Conservation (phyloP, 495 filamentous ascomycete genomes). For the Daldinia bambusicola region DNA sequence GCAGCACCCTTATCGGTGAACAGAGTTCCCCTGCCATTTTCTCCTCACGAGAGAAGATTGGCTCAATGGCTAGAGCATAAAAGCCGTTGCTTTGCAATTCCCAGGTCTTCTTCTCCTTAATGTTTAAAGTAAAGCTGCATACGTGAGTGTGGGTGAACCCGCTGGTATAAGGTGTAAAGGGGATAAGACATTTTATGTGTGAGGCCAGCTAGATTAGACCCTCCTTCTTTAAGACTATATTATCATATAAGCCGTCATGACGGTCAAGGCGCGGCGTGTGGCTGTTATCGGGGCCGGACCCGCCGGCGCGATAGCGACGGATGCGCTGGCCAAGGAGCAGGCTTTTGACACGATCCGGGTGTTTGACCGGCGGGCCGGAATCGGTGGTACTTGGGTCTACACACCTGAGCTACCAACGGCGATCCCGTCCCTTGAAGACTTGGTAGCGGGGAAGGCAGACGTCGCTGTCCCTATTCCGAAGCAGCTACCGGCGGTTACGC, state of each 20-base stretch:
- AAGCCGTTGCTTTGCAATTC: conserved; percentile 7
- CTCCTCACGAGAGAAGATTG: conserved; percentile 5
- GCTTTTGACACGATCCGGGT: conserved; percentile 67
- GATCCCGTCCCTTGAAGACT: conserved; percentile 55
- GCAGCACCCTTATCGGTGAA: conserved; percentile 32
- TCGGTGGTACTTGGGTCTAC: conserved; percentile 52
- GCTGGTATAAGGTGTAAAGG: neutral
- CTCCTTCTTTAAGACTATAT: neutral
- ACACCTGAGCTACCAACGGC: conserved; percentile 51
- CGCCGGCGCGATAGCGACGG: conserved; percentile 66
- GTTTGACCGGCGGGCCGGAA: conserved; percentile 59
- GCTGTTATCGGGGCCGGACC: conserved; percentile 71
- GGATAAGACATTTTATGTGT: neutral
- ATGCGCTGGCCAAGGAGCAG: conserved; percentile 69
- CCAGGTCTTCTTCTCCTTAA: neutral
- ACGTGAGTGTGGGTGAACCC: neutral
- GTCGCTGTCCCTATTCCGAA: conserved; percentile 57
- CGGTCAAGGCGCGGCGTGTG: conserved; percentile 49
- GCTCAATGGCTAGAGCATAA: conserved; percentile 7
- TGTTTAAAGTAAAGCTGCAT: neutral
- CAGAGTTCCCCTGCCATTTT: neutral
- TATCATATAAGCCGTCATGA: conserved; percentile 7
- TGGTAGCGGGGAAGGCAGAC: conserved; percentile 62
- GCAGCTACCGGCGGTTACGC: conserved; percentile 57
- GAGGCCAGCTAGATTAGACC: neutral